Conservation (phyloP, 441 rosid genomes). For the Brassica hybrid region DNA sequence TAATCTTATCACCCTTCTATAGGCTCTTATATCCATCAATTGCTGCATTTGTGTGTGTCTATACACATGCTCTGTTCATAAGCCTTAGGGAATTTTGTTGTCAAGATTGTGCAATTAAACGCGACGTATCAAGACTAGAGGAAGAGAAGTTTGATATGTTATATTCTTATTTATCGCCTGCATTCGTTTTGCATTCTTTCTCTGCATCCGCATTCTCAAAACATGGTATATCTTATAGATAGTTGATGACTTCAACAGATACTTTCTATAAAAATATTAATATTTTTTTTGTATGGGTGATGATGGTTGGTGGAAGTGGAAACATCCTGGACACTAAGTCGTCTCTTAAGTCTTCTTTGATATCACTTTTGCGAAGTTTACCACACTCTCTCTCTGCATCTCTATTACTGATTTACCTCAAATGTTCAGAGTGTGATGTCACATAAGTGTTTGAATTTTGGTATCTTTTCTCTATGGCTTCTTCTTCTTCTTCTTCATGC, state of each 20-base stretch:
- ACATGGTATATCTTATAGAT: constrained; percentile 3
- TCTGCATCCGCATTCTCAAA: too few species aligned
- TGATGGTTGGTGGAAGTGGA: constrained; percentile 1
- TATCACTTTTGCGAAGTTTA: not conserved
- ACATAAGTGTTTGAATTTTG: not conserved
- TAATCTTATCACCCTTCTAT: constrained; percentile 8
- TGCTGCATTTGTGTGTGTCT: constrained; percentile 15
- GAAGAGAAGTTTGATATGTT: constrained; percentile 42
- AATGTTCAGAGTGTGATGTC: not conserved
- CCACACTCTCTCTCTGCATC: not conserved
- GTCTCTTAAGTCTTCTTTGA: too few species aligned
- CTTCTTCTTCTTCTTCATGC: not conserved
- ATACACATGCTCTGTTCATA: constrained; percentile 4
- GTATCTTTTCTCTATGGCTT: constrained; percentile 19
- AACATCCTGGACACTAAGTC: not conserved
- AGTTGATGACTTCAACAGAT: not conserved
- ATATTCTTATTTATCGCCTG: constrained; percentile 30
- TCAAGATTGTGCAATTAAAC: too few species aligned
- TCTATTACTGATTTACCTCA: not conserved
- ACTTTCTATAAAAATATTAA: not conserved
- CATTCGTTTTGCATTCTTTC: too few species aligned
- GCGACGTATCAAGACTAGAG: not conserved
- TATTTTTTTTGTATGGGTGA: not conserved
- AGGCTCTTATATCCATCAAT: not conserved
- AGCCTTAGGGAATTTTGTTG: not conserved